Conservation (phyloP, 2,329 filamentous ascomycete genomes). For the Diaporthe sp. region DNA sequence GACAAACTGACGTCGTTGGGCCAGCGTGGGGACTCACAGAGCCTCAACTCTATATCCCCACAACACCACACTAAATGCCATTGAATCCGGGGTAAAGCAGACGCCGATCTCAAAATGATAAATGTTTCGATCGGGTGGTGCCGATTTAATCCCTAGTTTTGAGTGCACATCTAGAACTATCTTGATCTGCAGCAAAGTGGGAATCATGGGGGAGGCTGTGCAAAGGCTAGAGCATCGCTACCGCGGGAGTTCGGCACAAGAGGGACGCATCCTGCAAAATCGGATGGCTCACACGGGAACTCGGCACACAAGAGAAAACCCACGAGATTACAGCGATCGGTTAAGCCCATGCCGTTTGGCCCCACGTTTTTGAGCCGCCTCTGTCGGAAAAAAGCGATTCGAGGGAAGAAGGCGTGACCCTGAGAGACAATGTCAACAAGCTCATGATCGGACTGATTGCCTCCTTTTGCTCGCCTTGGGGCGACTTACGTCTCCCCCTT, state of each 20-base stretch:
- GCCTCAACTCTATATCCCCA: not conserved
- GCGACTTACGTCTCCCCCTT: not conserved
- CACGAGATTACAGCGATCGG: not conserved
- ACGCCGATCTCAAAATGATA: too few species aligned
- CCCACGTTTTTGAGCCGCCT: not conserved
- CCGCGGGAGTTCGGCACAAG: constrained; percentile 1
- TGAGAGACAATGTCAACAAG: not conserved
- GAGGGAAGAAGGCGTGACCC: not conserved
- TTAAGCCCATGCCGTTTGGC: not conserved
- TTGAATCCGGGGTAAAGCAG: not conserved
- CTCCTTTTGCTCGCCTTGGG: too few species aligned
- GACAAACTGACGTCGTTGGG: not conserved
- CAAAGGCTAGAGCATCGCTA: not conserved
- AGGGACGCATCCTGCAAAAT: not conserved
- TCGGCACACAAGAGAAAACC: not conserved
- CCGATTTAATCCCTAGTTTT: not conserved
- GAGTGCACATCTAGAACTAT: not conserved
- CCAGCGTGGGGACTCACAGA: too few species aligned
- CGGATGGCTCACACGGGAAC: not conserved
- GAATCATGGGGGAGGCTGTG: constrained; percentile 19
- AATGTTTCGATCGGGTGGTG: not conserved
- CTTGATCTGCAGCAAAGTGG: not conserved
- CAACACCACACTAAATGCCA: not conserved
- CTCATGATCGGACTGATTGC: not conserved
- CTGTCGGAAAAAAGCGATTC: not conserved